Percentiles rank a stretch among this genome's conserved stretches.
Evolutionary conservation across 805 yeast genomes (phyloP).

Genomic region (Teunomyces panamensis): DNA sequence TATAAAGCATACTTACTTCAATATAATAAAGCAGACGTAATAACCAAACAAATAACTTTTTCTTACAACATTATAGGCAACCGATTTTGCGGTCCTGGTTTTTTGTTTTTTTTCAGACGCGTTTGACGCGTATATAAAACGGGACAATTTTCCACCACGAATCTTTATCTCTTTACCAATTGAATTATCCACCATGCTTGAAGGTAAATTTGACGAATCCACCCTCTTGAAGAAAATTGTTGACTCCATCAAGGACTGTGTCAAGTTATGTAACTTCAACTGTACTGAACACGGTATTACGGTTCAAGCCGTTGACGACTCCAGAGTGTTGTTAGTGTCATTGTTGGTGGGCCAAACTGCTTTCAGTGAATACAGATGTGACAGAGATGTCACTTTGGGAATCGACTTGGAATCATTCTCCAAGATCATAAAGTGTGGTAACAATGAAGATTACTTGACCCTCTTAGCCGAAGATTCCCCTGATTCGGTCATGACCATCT

Average conservation of each 20-base stretch:
- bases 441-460: conserved; percentile 83
- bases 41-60: too few species aligned
- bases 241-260: conserved; percentile 93
- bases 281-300: conserved; percentile 94
- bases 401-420: conserved; percentile 83
- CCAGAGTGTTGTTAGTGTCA: conserved; percentile 90
- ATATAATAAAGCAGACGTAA: too few species aligned
- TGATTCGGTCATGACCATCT: conserved; percentile 74
- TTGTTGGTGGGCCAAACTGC: conserved; percentile 84
- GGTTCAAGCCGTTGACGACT: conserved; percentile 96
- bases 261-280: conserved; percentile 92
- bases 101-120: not conserved
- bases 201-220: conserved; percentile 95
- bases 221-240: conserved; percentile 85
- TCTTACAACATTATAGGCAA: too few species aligned
- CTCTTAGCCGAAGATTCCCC: conserved; percentile 79
- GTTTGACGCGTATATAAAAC: not conserved
- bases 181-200: conserved; percentile 62
- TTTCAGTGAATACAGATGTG: conserved; percentile 91
- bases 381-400: conserved; percentile 88
- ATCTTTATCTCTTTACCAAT: not conserved
- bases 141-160: not conserved
- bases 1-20: too few species aligned
- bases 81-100: not conserved
- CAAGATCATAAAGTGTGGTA: conserved; percentile 88